Conservation (phyloP, 2,329 filamentous ascomycete species). For the Verticillium nonalfalfae region DNA sequence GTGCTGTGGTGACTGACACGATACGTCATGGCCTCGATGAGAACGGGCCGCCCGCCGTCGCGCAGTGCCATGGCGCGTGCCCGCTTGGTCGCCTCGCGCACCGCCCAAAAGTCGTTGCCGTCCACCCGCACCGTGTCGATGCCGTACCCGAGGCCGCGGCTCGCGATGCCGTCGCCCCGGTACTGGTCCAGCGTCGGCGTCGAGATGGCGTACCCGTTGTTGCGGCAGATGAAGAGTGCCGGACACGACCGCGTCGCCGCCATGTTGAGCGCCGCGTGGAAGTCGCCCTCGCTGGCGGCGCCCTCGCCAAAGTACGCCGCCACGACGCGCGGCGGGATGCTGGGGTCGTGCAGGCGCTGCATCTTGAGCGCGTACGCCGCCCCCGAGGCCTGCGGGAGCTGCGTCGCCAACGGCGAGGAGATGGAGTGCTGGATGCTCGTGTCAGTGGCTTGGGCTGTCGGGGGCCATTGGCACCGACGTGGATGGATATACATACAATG, state of each 20-base stretch:
- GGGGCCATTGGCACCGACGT: not conserved
- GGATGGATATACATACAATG: constrained; percentile 46
- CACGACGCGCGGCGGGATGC: constrained; percentile 60
- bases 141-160: constrained; percentile 81
- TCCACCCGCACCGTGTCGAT: constrained; percentile 90
- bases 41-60: constrained; percentile 72
- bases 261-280: constrained; percentile 86
- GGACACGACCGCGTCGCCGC: constrained; percentile 85
- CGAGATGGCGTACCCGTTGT: constrained; percentile 88
- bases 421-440: constrained; percentile 61
- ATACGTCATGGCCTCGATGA: constrained; percentile 96
- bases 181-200: constrained; percentile 89
- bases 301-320: constrained; percentile 89
- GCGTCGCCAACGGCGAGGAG: constrained; percentile 75
- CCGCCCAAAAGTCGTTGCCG: constrained; percentile 90
- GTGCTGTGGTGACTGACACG: constrained; percentile 98
- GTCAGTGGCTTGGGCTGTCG: not conserved
- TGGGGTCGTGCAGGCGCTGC: constrained; percentile 67
- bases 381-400: constrained; percentile 82
- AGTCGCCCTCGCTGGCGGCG: constrained; percentile 85
- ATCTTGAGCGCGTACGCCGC: constrained; percentile 85
- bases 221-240: constrained; percentile 83
- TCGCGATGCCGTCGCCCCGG: constrained; percentile 84
- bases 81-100: constrained; percentile 70
- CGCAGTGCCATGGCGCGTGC: constrained; percentile 74